These are phyloP conservation scores for Gelatoporia subvermispora DNA, from an alignment of 768 basidiomycete genomes.

Conservation along the genomic window DNA sequence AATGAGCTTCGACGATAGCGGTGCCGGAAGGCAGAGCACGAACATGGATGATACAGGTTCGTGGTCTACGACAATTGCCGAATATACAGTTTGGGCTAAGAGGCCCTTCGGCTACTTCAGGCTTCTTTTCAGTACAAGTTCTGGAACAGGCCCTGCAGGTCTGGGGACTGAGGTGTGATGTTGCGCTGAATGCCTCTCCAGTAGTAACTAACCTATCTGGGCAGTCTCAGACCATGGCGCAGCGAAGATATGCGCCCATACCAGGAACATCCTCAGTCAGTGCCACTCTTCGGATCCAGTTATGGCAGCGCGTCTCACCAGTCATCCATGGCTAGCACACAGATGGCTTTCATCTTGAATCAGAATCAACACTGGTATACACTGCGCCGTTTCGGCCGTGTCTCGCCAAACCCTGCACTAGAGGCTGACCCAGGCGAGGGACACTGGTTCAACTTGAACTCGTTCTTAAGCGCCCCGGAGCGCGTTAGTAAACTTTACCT, in stretches of 20 bases:
- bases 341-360: constrained; percentile 86
- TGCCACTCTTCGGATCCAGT: constrained; percentile 4
- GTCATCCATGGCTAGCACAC: constrained; percentile 42
- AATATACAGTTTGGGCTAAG: background rate
- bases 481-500: constrained; percentile 84
- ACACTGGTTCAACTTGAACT: constrained; percentile 90
- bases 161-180: constrained; percentile 71
- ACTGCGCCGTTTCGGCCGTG: constrained; percentile 69
- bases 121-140: constrained; percentile 91
- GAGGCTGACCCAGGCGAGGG: constrained; percentile 45
- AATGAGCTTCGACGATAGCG: constrained; percentile 47
- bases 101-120: constrained; percentile 29
- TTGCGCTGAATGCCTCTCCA: background rate
- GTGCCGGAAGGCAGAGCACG: constrained; percentile 42
- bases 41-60: constrained; percentile 93
- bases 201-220: background rate
- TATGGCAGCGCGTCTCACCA: background rate
- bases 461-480: constrained; percentile 62
- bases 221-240: constrained; percentile 79
- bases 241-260: constrained; percentile 75
- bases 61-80: background rate
- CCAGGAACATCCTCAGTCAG: constrained; percentile 75
- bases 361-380: constrained; percentile 88
- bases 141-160: constrained; percentile 79
- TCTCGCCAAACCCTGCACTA: constrained; percentile 32